Evolutionary conservation across 257 asterid species (phyloP).

Genomic region (Eustoma russellianum): DNA sequence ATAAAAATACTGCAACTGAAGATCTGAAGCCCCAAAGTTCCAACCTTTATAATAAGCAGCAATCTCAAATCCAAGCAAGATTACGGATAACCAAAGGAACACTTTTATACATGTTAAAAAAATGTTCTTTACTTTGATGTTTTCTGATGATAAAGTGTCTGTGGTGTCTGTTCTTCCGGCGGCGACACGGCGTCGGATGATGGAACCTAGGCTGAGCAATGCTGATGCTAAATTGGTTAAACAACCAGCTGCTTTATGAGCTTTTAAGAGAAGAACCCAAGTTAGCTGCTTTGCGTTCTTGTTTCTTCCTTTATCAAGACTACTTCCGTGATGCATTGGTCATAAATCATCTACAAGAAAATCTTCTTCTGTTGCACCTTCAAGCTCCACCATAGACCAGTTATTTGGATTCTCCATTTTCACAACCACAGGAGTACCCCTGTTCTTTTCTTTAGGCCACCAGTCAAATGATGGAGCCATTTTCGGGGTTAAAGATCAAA

Average conservation of each 20-base stretch:
- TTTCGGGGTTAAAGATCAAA: slow-evolving; percentile 4
- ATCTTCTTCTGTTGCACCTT: slow-evolving; percentile 62
- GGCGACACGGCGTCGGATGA: slow-evolving; percentile 69
- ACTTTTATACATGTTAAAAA: slow-evolving; percentile 52
- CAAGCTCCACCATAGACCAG: slow-evolving; percentile 95
- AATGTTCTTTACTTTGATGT: slow-evolving; percentile 25
- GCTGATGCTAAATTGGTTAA: slow-evolving; percentile 71
- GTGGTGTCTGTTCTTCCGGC: slow-evolving; percentile 71
- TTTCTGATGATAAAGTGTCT: slow-evolving; percentile 38
- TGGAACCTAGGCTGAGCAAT: slow-evolving; percentile 50
- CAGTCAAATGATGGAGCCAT: slow-evolving; percentile 72
- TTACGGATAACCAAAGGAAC: slow-evolving; percentile 46
- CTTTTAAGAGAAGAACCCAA: slow-evolving; percentile 85
- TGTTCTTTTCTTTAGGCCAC: slow-evolving; percentile 72
- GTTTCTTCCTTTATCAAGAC: slow-evolving; percentile 51
- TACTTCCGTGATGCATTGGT: slow-evolving; percentile 4
- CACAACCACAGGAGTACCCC: slow-evolving; percentile 84
- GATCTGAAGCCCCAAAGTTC: slow-evolving; percentile 60
- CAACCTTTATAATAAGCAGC: slow-evolving; percentile 83
- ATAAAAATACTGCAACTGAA: slow-evolving; percentile 42
- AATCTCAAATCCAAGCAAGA: slow-evolving; percentile 54
- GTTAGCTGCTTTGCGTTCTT: slow-evolving; percentile 93
- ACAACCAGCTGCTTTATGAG: slow-evolving; percentile 90
- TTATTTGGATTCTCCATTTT: slow-evolving; percentile 91
- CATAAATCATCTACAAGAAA: slow-evolving; percentile 38